Base-by-base conservation (phyloP, 1,284 basidiomycete genomes). In the Cronartium ribicola region DNA sequence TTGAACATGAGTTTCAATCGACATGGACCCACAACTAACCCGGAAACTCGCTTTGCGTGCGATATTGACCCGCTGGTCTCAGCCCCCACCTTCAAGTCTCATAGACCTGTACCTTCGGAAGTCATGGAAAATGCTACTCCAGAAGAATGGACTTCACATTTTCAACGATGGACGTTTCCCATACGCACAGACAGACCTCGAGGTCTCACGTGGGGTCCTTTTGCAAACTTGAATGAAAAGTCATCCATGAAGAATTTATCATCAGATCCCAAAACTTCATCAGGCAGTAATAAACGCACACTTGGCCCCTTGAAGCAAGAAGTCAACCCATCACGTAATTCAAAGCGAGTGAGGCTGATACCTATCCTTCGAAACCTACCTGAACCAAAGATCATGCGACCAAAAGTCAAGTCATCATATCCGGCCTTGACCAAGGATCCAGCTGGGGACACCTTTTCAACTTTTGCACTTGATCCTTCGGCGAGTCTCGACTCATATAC, bases 1-100 rank as follows among this genome's bases (percentile, higher is more conserved):
- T 20, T 55, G 51, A 29, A 55, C 51, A 7, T 55, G n/a, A 55
- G 51, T 29, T 55, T 55, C 51, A 55, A 55, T 20, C n/a, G 51
- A 55, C 51, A 55, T 55, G 51, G 51, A 29, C 11, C 51, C 6
- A 55, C n/a, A 2, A 55, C 51, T 8, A n/a, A 55, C 51, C 5
- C 29, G 14, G 51, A 55, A 8, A 55, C n/a, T 20, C 51, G 51
- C 17, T 55, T 55, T 55, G 51, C 51, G 7, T 55, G 51, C 17
- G n/a, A n/a, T 11, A 17, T 55, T 29, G 51, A 55, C 29, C 51
- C 51, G 6, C 51, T 55, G 13, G 51, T 29, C 10, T 29, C 51
- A 4, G 2, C 17, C 5, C 13, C 51, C 11, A 7, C 51, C 10
- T 55, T 13, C 13, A n/a, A 20, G 29, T 7, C n/a, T 11, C n/a